Percentiles rank a stretch among this genome's conserved stretches.
phyloP scores from a whole-genome alignment of 352 stramenopile species.

The Phytophthora sansomeana region DNA sequence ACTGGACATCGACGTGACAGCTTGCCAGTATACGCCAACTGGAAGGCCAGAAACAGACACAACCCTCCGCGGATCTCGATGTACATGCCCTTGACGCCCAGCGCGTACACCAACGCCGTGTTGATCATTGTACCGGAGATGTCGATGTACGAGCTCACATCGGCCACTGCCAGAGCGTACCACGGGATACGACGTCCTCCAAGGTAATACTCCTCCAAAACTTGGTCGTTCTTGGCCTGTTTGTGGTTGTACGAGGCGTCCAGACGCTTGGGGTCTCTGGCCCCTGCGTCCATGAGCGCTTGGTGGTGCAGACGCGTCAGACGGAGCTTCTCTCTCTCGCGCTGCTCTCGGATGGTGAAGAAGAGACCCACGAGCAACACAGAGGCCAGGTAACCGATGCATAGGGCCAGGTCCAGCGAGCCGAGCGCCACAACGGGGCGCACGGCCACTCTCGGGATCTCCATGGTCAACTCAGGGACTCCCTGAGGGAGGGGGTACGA shows the following conservation, averaged over 20 bases:
- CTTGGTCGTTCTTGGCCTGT: conserved; percentile 32
- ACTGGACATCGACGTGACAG: conserved; percentile 76
- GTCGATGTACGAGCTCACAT: conserved; percentile 89
- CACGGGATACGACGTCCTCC: conserved; percentile 71
- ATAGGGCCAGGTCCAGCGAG: conserved; percentile 62
- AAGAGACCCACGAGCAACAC: conserved; percentile 72
- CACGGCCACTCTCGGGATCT: conserved; percentile 16
- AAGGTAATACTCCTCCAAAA: conserved; percentile 83
- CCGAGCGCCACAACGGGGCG: conserved; percentile 40
- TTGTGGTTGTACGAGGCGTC: conserved; percentile 19
- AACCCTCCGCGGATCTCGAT: conserved; percentile 83
- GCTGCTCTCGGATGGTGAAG: conserved; percentile 70
- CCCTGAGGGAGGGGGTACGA: background rate
- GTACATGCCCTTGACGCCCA: conserved; percentile 88
- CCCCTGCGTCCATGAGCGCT: conserved; percentile 26
- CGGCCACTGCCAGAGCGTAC: conserved; percentile 75
- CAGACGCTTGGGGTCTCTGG: conserved; percentile 29
- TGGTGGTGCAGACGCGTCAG: conserved; percentile 38
- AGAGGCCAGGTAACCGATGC: conserved; percentile 62
- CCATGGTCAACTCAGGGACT: conserved; percentile 19
- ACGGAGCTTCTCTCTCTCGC: conserved; percentile 44
- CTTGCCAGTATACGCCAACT: conserved; percentile 84
- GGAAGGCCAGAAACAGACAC: conserved; percentile 83
- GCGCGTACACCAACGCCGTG: conserved; percentile 79
- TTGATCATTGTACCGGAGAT: conserved; percentile 90